phyloP scores from a whole-genome alignment of 495 filamentous ascomycete species.

The Collariella sp. region DNA sequence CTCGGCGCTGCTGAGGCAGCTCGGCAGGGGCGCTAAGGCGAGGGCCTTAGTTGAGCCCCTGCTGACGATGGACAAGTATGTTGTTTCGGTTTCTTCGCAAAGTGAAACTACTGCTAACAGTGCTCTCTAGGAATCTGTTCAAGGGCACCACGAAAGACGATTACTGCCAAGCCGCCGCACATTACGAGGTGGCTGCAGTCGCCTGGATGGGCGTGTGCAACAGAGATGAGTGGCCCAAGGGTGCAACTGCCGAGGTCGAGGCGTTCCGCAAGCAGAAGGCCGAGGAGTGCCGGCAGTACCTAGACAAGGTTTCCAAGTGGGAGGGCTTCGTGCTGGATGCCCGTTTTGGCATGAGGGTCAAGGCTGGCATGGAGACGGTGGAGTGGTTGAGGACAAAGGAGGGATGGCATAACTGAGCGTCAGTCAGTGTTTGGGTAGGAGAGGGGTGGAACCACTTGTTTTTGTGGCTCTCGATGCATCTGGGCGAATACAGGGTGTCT shows the following conservation, averaged over 20 bases:
- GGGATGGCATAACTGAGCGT: slow-evolving; percentile 27
- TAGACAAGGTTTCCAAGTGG: slow-evolving; percentile 75
- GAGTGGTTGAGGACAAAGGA: slow-evolving; percentile 50
- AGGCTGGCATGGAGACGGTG: slow-evolving; percentile 71
- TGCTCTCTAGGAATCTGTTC: slow-evolving; percentile 44
- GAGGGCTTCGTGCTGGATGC: slow-evolving; percentile 82
- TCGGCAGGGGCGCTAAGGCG: slow-evolving; percentile 54
- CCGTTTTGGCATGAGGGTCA: slow-evolving; percentile 75
- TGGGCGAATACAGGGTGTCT: no score
- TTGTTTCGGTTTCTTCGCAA: not conserved
- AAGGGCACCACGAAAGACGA: slow-evolving; percentile 70
- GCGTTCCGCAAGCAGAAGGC: slow-evolving; percentile 46
- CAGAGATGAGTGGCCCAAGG: slow-evolving; percentile 19
- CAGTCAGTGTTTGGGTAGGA: no score
- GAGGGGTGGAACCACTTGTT: no score
- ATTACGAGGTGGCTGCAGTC: slow-evolving; percentile 84
- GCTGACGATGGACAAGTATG: slow-evolving; percentile 55
- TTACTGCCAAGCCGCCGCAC: slow-evolving; percentile 69
- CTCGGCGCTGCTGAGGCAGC: slow-evolving; percentile 56
- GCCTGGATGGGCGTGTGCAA: slow-evolving; percentile 58
- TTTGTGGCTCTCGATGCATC: no score
- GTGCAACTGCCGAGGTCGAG: slow-evolving; percentile 21
- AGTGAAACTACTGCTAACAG: not conserved
- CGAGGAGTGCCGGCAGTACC: slow-evolving; percentile 58
- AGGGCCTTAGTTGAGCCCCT: slow-evolving; percentile 51